phyloP scores from a whole-genome alignment of 495 filamentous ascomycete species.

The Aspergillus steynii region DNA sequence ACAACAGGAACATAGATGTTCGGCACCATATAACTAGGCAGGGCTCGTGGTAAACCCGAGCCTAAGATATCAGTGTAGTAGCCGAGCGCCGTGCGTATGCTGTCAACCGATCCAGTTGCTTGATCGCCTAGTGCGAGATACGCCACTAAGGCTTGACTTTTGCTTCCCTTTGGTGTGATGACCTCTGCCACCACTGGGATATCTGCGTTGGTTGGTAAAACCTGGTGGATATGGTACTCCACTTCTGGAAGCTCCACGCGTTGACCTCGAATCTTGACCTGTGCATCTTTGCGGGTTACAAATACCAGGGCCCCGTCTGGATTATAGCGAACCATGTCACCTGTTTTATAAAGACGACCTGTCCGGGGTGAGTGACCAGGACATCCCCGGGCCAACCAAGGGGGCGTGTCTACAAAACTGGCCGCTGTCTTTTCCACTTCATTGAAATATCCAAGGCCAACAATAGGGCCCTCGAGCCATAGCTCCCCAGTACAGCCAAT shows the following conservation, averaged over 20 bases:
- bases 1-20: slow-evolving; percentile 31
- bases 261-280: slow-evolving; percentile 56
- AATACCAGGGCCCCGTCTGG: slow-evolving; percentile 44
- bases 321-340: slow-evolving; percentile 51
- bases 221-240: slow-evolving; percentile 23
- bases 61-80: not conserved
- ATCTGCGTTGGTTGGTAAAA: not conserved
- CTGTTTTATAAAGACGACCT: slow-evolving; percentile 46
- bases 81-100: not conserved
- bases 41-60: not conserved
- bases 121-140: not conserved
- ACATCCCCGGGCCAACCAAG: slow-evolving; percentile 34
- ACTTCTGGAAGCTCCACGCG: slow-evolving; percentile 54
- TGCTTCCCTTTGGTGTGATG: slow-evolving; percentile 1
- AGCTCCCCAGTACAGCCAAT: slow-evolving; percentile 61
- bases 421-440: slow-evolving; percentile 37
- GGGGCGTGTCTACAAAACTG: slow-evolving; percentile 51
- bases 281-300: slow-evolving; percentile 52
- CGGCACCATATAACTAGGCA: slow-evolving; percentile 33
- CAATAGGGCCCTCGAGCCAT: slow-evolving; percentile 56
- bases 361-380: slow-evolving; percentile 22
- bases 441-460: slow-evolving; percentile 54
- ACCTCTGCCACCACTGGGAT: slow-evolving; percentile 30
- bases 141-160: slow-evolving; percentile 1
- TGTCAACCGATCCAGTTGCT: slow-evolving; percentile 9